Conservation (phyloP, 2,329 filamentous ascomycete genomes). For the Neonectria neomacrospora region DNA sequence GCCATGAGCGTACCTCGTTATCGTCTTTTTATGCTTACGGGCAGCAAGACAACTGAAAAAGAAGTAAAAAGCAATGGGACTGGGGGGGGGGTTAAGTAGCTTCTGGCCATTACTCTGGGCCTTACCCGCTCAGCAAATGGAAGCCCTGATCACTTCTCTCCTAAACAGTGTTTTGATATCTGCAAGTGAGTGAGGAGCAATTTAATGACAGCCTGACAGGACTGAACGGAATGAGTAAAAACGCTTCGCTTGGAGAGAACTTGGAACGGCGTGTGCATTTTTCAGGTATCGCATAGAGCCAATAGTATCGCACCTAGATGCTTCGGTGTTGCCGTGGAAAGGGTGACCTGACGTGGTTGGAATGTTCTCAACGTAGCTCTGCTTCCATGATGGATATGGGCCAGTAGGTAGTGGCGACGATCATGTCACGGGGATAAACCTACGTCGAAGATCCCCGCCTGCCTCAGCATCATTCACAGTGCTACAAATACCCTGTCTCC, state of each 20-base stretch:
- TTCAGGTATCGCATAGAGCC: background rate
- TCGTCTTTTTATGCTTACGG: conserved; percentile 31
- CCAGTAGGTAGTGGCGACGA: background rate
- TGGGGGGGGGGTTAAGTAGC: conserved; percentile 42
- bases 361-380: background rate
- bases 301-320: background rate
- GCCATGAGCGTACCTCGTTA: conserved; percentile 29
- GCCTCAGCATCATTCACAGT: background rate
- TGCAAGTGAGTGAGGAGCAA: conserved; percentile 13
- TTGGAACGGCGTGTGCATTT: background rate
- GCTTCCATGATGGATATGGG: background rate
- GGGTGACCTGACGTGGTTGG: background rate
- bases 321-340: background rate
- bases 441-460: background rate
- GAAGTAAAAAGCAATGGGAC: conserved; percentile 40
- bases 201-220: background rate
- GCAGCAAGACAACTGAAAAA: conserved; percentile 41
- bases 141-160: conserved; percentile 44
- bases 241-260: background rate
- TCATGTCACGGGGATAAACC: background rate
- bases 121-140: conserved; percentile 42
- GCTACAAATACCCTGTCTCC: background rate
- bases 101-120: conserved; percentile 40
- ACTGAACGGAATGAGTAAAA: background rate
- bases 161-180: conserved; percentile 13